Evolutionary conservation across 1,284 basidiomycete species (phyloP), one percentile per base, ranked within the genome.

Genomic region (Cutaneotrichosporon sp.): DNA sequence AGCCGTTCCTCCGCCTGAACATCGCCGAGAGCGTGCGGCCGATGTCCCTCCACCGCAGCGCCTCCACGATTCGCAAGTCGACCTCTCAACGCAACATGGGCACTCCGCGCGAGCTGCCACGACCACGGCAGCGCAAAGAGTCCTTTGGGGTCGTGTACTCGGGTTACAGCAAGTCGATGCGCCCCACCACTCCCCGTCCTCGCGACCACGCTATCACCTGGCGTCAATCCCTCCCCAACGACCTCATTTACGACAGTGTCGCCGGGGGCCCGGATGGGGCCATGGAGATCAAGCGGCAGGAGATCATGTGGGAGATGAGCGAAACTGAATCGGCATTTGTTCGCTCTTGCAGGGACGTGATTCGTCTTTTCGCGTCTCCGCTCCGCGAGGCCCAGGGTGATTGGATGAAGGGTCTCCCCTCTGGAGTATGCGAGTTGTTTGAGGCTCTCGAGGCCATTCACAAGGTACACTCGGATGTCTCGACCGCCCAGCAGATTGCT

Each of bases 371-470:
- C 65, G 81, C 88, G 24, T 75, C 82, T 4, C 90, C 90, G 0
- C 78, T 94, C 5, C 83, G 87, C 9, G 68, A 67, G 0, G 48
- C 48, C 8, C 48, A 49, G 12, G 78, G 82, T 3, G 82, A 77
- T 3, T 93, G 90, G 88, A 84, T 93, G 34, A 75, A 81, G 4
- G 90, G 89, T 4, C 73, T 93, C 17, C 88, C 89, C 0, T 59
- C 75, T 0, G 79, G 82, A 27, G 78, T 89, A 8, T 79, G 83
- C 5, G 80, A 82, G 16, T 77, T 91, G 25, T 84, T 93, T 57
- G 88, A 90, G 68, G 87, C 86, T 82, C 76, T 92, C 43, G 88
- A 91, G 62, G 86, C 88, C 59, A 88, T 94, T 55, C 77, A 85
- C 12, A 83, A 85, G 53, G 75, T 90, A 1, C 90, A 94, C 60